Conservation (phyloP, 192 early-diverging fungal species). For the Coemansia sp. region DNA sequence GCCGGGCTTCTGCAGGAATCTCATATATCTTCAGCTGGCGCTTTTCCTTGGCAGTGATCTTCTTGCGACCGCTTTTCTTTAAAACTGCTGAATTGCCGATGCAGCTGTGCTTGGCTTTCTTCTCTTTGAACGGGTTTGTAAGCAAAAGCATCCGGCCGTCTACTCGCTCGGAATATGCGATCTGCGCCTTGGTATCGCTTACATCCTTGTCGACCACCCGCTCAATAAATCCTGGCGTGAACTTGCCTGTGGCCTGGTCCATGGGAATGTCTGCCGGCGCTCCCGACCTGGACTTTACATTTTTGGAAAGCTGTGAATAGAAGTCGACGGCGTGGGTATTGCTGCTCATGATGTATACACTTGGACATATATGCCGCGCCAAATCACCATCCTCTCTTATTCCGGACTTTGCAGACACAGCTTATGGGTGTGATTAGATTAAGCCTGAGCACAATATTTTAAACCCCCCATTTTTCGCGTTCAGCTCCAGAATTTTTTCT, state of each 20-base stretch:
- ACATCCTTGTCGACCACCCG: conserved; percentile 14
- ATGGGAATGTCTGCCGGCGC: conserved; percentile 27
- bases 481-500: neutral
- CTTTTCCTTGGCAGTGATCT: conserved; percentile 61
- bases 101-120: conserved; percentile 2
- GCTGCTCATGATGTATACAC: conserved; percentile 2
- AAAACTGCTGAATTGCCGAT: conserved; percentile 8
- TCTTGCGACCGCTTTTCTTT: conserved; percentile 43
- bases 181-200: conserved; percentile 15
- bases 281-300: conserved; percentile 19
- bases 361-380: neutral
- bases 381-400: no score
- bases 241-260: conserved; percentile 19
- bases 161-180: conserved; percentile 32
- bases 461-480: conserved; percentile 1
- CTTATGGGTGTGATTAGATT: no score
- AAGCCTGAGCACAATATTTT: no score
- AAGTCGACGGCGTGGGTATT: conserved; percentile 13
- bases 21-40: conserved; percentile 61
- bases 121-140: conserved; percentile 41
- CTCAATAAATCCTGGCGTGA: conserved; percentile 21
- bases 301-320: conserved; percentile 24
- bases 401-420: no score
- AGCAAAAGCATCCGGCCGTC: conserved; percentile 36
- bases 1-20: conserved; percentile 55